A percentile compares a stretch with the other conserved stretches of the same genome.
Conservation (phyloP, 345 rosid species). For the Eucalyptus curtisii region DNA sequence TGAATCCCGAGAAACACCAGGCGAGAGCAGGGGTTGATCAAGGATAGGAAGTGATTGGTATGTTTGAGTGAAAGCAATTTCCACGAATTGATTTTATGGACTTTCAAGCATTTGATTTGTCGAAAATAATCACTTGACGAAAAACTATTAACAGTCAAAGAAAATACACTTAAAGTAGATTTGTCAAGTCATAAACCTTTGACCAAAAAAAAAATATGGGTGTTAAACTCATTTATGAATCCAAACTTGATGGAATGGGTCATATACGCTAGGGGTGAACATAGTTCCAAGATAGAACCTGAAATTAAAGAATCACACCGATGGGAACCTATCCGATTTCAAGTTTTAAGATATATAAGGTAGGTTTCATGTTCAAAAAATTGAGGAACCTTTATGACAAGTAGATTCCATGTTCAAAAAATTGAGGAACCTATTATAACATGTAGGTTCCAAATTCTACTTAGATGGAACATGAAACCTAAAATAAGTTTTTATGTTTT, state of each 20-base stretch:
- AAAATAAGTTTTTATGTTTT: too few relatives aligned
- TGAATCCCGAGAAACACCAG: background rate
- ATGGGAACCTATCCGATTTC: too few relatives aligned
- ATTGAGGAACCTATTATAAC: rapidly evolving
- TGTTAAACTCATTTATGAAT: background rate
- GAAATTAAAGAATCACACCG: too few relatives aligned
- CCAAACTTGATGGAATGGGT: background rate
- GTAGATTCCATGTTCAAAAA: too few relatives aligned
- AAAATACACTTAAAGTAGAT: background rate
- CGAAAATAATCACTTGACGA: rapidly evolving
- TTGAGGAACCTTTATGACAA: too few relatives aligned
- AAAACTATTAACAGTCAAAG: background rate
- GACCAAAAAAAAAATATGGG: background rate
- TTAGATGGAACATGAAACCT: too few relatives aligned
- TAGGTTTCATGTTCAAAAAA: too few relatives aligned
- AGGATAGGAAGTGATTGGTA: background rate
- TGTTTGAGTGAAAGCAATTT: background rate
- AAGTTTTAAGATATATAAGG: too few relatives aligned
- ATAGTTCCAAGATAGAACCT: too few relatives aligned
- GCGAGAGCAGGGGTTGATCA: background rate
- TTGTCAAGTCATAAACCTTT: background rate
- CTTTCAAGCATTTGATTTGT: background rate
- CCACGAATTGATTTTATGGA: background rate
- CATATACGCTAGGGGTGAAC: background rate
- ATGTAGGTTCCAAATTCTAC: rapidly evolving